These are phyloP conservation scores for Isabelozyma heimii DNA, from an alignment of 805 yeast species.

Conservation along the genomic window DNA sequence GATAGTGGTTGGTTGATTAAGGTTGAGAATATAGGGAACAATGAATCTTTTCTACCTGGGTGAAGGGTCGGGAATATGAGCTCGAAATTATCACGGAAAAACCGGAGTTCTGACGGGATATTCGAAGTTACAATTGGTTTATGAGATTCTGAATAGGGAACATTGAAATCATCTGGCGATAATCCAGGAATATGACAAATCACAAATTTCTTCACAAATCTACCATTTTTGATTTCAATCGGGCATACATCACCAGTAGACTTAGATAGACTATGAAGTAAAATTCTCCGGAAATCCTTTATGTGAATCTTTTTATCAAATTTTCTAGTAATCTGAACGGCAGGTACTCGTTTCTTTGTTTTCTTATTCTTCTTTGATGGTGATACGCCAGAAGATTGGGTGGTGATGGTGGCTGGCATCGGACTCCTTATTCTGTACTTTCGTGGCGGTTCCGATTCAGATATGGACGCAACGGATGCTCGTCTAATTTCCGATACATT, in stretches of 20 bases:
- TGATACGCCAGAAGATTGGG: too few relatives aligned
- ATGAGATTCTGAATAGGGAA: not conserved
- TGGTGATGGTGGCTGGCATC: too few relatives aligned
- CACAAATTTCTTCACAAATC: constrained; percentile 49
- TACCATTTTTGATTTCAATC: not conserved
- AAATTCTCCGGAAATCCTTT: not conserved
- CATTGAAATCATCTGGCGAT: constrained; percentile 41
- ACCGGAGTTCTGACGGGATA: constrained; percentile 15
- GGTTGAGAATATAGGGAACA: constrained; percentile 53
- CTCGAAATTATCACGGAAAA: constrained; percentile 39
- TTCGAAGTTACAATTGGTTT: not conserved
- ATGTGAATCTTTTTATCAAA: not conserved
- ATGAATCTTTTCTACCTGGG: constrained; percentile 64
- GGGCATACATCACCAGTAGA: not conserved
- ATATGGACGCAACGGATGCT: too few relatives aligned
- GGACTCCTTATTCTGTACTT: too few relatives aligned
- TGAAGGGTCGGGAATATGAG: constrained; percentile 48
- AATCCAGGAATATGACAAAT: constrained; percentile 68
- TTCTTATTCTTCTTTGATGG: constrained; percentile 15
- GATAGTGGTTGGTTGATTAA: constrained; percentile 57
- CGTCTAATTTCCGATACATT: too few relatives aligned
- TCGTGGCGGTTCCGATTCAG: too few relatives aligned
- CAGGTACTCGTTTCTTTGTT: constrained; percentile 18
- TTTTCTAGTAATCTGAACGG: not conserved
- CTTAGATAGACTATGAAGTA: not conserved